Evolutionary conservation across 306 rosid genomes (phyloP).

Genomic region (Acacia melanoxylon): DNA sequence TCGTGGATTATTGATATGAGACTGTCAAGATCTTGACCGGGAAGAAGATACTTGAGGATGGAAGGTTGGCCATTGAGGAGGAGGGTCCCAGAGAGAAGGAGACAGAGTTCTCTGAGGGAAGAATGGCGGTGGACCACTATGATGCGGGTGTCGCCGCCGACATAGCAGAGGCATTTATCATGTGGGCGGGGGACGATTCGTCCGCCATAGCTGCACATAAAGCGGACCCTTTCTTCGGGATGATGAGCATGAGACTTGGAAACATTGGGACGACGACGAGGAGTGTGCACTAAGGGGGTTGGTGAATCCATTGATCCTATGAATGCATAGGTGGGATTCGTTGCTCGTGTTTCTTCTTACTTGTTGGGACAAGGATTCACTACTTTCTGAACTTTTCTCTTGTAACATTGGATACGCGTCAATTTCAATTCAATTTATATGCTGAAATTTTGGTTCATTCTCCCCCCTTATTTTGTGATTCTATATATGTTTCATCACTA

Average conservation of each 20-base stretch:
- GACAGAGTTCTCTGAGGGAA: not conserved
- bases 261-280: not conserved
- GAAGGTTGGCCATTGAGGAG: not conserved
- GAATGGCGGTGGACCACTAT: not conserved
- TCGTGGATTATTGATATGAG: not conserved
- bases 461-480: not conserved
- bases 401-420: too few species aligned
- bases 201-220: not conserved
- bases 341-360: too few species aligned
- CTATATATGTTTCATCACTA: not conserved
- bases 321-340: not conserved
- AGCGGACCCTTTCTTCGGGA: not conserved
- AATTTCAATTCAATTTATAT: too few species aligned
- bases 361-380: not conserved
- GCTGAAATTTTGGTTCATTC: not conserved
- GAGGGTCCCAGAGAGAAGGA: not conserved
- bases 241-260: not conserved
- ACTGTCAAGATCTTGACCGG: not conserved
- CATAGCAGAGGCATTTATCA: not conserved
- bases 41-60: not conserved
- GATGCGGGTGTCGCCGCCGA: not conserved
- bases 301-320: not conserved
- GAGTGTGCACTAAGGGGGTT: not conserved
- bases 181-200: not conserved
- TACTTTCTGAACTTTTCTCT: not conserved